phyloP scores from a whole-genome alignment of 2,329 filamentous ascomycete genomes.

The Aspergillus sp. region DNA sequence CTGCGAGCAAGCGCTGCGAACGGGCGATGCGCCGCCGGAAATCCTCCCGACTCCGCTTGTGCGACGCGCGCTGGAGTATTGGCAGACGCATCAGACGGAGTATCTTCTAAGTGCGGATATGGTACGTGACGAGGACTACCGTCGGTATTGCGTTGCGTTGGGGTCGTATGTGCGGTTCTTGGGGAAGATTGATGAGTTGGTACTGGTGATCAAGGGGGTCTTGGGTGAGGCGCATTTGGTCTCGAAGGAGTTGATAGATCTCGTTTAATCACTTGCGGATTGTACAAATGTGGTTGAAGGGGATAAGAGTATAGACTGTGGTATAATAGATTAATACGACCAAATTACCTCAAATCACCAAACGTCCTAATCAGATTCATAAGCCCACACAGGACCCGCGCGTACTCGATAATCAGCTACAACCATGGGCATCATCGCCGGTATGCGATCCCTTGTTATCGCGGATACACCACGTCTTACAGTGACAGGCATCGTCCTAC shows the following conservation, averaged over 20 bases:
- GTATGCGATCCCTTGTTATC: no score
- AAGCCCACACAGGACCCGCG: no score
- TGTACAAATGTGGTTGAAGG: no score
- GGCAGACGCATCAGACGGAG: slow-evolving; percentile 19
- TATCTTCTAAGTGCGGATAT: slow-evolving; percentile 30
- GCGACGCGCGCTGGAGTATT: slow-evolving; percentile 33
- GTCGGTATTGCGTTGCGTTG: slow-evolving; percentile 49
- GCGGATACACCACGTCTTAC: no score
- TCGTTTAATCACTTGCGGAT: not conserved
- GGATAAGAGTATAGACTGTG: not conserved
- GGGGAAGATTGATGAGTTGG: slow-evolving; percentile 45
- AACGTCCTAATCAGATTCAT: no score
- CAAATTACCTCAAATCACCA: no score
- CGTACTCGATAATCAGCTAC: no score
- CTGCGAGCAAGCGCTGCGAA: slow-evolving; percentile 49
- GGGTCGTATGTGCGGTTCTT: slow-evolving; percentile 48
- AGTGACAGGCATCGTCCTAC: no score
- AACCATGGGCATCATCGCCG: no score
- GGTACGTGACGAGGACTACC: slow-evolving; percentile 45
- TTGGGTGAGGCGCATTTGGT: slow-evolving; percentile 45
- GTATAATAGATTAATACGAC: no score
- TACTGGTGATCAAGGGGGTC: slow-evolving; percentile 45
- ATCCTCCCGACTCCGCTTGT: slow-evolving; percentile 50
- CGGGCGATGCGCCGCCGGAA: slow-evolving; percentile 50
- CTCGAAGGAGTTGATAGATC: slow-evolving; percentile 8